Percentiles rank a stretch among this genome's conserved stretches.
Evolutionary conservation across 2,329 filamentous ascomycete genomes (phyloP).

Genomic region (Colletotrichum cuscutae): DNA sequence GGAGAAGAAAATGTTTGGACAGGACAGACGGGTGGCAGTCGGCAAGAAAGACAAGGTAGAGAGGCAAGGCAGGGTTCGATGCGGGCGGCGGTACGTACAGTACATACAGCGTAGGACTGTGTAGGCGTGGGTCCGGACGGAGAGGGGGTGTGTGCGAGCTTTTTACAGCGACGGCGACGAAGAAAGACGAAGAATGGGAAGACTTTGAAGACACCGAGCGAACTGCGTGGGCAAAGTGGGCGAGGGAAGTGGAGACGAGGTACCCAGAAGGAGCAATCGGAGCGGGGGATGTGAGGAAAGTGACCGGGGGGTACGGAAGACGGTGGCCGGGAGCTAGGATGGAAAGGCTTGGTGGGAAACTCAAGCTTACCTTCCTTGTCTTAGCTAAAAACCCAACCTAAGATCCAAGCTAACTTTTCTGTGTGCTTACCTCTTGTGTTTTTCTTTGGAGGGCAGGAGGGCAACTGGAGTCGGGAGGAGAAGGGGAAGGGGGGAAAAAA

Average conservation of each 20-base stretch:
- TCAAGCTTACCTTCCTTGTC: background rate
- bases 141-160: background rate
- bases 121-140: background rate
- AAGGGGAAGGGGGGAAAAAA: background rate
- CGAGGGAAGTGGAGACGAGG: background rate
- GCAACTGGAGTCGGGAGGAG: background rate
- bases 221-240: slow-evolving; percentile 6
- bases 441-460: background rate
- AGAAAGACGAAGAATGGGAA: background rate
- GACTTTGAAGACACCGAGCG: slow-evolving; percentile 20
- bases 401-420: slow-evolving; percentile 18
- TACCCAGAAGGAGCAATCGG: background rate
- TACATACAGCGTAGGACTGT: too few relatives aligned
- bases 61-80: background rate
- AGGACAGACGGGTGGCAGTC: background rate
- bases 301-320: background rate
- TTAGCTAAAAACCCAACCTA: slow-evolving; percentile 12
- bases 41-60: background rate
- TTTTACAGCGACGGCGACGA: background rate
- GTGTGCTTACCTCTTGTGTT: background rate
- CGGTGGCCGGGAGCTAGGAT: slow-evolving; percentile 28
- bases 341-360: slow-evolving; percentile 16
- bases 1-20: slow-evolving; percentile 30
- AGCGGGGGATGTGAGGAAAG: background rate
- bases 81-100: background rate